Conservation (phyloP, 352 stramenopile genomes). For the Nothophytophthora sp. region DNA sequence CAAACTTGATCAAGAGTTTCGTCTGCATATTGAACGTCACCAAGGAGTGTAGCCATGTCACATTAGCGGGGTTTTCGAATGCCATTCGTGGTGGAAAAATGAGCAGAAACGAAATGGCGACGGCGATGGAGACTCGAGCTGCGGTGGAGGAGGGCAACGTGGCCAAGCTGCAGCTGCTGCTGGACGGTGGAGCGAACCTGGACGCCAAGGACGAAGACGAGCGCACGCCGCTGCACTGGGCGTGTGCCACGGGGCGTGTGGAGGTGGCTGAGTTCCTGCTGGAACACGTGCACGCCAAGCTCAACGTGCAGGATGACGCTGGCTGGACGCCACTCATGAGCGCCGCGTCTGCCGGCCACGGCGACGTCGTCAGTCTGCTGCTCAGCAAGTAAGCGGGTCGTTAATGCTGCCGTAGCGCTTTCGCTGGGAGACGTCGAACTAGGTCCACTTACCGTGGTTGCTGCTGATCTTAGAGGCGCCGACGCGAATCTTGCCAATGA, state of each 20-base stretch:
- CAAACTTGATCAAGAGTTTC: too few relatives aligned
- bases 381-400: constrained; percentile 49
- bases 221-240: constrained; percentile 75
- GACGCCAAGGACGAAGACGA: constrained; percentile 72
- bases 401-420: background rate
- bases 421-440: constrained; percentile 3
- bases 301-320: constrained; percentile 74
- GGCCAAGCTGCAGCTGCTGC: constrained; percentile 28
- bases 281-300: constrained; percentile 24
- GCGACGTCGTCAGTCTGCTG: constrained; percentile 50
- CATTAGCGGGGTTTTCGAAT: too few relatives aligned
- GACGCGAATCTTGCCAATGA: constrained; percentile 71
- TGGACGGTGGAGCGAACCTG: constrained; percentile 28
- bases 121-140: constrained; percentile 25
- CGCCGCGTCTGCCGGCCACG: constrained; percentile 61
- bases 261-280: constrained; percentile 69
- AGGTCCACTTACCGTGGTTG: too few relatives aligned
- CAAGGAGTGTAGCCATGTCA: too few relatives aligned
- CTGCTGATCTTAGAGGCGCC: constrained; percentile 37
- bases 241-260: constrained; percentile 38
- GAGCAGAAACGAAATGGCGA: too few relatives aligned
- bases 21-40: too few relatives aligned
- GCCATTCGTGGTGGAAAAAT: too few relatives aligned
- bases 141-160: constrained; percentile 34
- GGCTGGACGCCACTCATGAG: constrained; percentile 83